phyloP scores from a whole-genome alignment of 2,329 filamentous ascomycete genomes.

The Knoxdaviesia capensis region DNA sequence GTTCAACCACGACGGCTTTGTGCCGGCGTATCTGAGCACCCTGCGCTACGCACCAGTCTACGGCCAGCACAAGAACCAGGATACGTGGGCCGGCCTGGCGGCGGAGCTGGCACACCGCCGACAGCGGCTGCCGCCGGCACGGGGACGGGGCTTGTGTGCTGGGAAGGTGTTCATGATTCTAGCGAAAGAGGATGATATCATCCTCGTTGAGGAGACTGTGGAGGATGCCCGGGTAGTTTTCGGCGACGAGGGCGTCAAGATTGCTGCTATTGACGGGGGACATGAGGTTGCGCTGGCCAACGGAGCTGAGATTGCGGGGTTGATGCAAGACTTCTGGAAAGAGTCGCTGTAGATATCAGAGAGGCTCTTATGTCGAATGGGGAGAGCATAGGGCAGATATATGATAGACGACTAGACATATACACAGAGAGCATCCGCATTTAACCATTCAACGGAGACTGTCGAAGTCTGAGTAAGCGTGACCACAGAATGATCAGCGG shows the following conservation, averaged over 20 bases:
- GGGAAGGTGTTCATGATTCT: conserved; percentile 44
- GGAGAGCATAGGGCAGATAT: too few species aligned
- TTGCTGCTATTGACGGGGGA: conserved; percentile 37
- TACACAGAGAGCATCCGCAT: too few species aligned
- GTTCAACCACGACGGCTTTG: conserved; percentile 42
- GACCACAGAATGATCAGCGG: too few species aligned
- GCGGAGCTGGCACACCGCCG: conserved; percentile 22
- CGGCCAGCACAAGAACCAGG: conserved; percentile 27
- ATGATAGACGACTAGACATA: too few species aligned
- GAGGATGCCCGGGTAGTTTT: conserved; percentile 38
- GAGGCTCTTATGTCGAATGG: too few species aligned
- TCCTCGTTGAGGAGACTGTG: conserved; percentile 41
- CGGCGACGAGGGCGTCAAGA: conserved; percentile 33
- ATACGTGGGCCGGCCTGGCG: conserved; percentile 39
- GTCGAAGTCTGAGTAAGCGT: too few species aligned
- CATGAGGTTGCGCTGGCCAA: conserved; percentile 51
- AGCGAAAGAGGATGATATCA: conserved; percentile 44
- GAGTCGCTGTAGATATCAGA: too few species aligned
- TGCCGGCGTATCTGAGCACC: conserved; percentile 49
- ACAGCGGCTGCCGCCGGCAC: conserved; percentile 9
- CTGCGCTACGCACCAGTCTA: conserved; percentile 53
- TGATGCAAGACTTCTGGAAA: conserved; percentile 5
- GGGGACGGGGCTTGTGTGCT: conserved; percentile 12
- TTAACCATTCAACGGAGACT: too few species aligned
- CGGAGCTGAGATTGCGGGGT: conserved; percentile 32